Conservation (phyloP, 2,329 filamentous ascomycete species). For the Pseudogymnoascus sp. region DNA sequence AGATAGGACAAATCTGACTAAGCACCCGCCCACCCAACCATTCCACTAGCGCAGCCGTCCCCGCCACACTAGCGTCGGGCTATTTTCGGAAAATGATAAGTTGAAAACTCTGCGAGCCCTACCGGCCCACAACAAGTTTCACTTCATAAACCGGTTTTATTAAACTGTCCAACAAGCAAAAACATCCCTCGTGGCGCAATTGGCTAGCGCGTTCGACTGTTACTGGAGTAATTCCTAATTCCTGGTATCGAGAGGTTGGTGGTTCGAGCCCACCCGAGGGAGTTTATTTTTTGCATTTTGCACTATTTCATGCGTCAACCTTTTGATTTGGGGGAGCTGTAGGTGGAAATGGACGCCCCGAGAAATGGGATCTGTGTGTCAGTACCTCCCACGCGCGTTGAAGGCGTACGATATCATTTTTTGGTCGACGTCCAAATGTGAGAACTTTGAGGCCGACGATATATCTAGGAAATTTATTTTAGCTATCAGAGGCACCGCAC, state of each 20-base stretch:
- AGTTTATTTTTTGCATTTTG: not conserved
- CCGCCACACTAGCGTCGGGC: not conserved
- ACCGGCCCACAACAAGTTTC: not conserved
- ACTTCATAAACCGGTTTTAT: not conserved
- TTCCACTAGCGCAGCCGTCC: not conserved
- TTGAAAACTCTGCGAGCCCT: not conserved
- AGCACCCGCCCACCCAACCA: too few species aligned
- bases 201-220: constrained; percentile 9
- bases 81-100: not conserved
- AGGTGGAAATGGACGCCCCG: not conserved
- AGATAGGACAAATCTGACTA: too few species aligned
- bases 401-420: not conserved
- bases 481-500: too few species aligned
- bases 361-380: not conserved
- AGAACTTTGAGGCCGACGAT: too few species aligned
- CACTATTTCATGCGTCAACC: not conserved
- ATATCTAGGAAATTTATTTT: too few species aligned
- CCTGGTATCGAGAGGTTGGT: constrained; percentile 8
- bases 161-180: not conserved
- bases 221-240: not conserved
- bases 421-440: too few species aligned
- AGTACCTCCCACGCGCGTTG: not conserved
- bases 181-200: constrained; percentile 8
- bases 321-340: not conserved
- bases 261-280: constrained; percentile 9